Evolutionary conservation across 352 stramenopile species (phyloP).

Genomic region (Lagenidium giganteum): DNA sequence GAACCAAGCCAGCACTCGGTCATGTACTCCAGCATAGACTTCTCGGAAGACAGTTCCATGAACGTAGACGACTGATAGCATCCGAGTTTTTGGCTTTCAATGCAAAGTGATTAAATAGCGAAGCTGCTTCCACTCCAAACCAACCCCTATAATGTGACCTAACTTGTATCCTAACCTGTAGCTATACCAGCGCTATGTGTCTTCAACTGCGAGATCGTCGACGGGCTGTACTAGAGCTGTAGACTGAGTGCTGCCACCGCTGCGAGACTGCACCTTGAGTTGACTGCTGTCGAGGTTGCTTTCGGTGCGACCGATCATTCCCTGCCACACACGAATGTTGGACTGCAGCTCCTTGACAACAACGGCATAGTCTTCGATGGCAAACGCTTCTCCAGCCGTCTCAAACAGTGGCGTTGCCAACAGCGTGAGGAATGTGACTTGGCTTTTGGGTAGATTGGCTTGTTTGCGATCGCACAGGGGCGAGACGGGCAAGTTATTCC

Average conservation of each 20-base stretch:
- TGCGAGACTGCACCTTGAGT: too few species aligned
- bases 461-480: conserved; percentile 55
- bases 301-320: conserved; percentile 28
- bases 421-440: conserved; percentile 61
- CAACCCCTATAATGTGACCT: too few species aligned
- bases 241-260: too few species aligned
- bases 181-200: too few species aligned
- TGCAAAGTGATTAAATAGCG: conserved; percentile 8
- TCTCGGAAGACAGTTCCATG: conserved; percentile 78
- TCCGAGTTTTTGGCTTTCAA: too few species aligned
- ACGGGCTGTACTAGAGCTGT: too few species aligned
- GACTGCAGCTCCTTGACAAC: conserved; percentile 44
- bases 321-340: conserved; percentile 50
- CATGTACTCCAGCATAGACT: conserved; percentile 56
- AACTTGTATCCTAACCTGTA: too few species aligned
- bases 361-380: conserved; percentile 49
- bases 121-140: background rate
- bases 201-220: too few species aligned
- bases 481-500: conserved; percentile 42
- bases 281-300: background rate
- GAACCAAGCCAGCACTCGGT: conserved; percentile 51
- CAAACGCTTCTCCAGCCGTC: conserved; percentile 46
- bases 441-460: conserved; percentile 54
- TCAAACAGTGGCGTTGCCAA: conserved; percentile 61
- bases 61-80: conserved; percentile 42